Base-by-base conservation (phyloP, 345 rosid genomes). In the Punica granatum region DNA sequence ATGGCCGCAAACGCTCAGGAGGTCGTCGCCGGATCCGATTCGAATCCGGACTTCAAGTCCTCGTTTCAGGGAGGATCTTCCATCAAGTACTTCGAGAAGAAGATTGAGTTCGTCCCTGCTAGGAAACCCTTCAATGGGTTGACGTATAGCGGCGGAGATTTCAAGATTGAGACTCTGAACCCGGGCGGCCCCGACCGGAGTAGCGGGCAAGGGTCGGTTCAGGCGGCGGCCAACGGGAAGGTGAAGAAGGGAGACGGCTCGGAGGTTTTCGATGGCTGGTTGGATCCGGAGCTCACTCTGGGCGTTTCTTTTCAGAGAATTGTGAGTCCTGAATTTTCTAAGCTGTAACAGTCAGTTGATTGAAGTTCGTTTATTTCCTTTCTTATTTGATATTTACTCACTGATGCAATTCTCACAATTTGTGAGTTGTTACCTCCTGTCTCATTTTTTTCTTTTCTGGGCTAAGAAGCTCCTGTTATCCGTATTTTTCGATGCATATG, bases 141-240 rank as follows among this genome's bases (percentile, higher is more conserved):
- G 63, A 73, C 65, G 3, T 78, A 60, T 41, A 61, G 73, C 2
- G 5, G 34, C 41, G 82, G 83, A 7, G 86, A 84, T 86, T 93
- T 90, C 71, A 77, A 76, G 80, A 76, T 90, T 34, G 96, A 90
- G 78, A 88, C 94, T 18, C 73, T 89, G 70, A 90, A 90, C 73
- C 85, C 91, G n/a, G 61, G 68, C 75, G 42, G 74, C 46, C 69
- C 74, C 66, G 74, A 78, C 67, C 30, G 73, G 63, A 58, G 32
- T 46, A 2, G 71, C 76, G 61, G 68, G 41, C 49, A 21, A 32
- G 61, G 70, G 44, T 36, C 68, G 43, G 21, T 26, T 25, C 66
- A 66, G 36, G 67, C 43, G 74, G 65, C 28, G 70, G 48, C 16
- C 59, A n/a, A 19, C 59, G 69, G 48, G 25, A 6, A 51, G 15